Evolutionary conservation across 2,329 filamentous ascomycete species (phyloP), one percentile per base, ranked within the genome.

Genomic region (Cordyceps farinosa): DNA sequence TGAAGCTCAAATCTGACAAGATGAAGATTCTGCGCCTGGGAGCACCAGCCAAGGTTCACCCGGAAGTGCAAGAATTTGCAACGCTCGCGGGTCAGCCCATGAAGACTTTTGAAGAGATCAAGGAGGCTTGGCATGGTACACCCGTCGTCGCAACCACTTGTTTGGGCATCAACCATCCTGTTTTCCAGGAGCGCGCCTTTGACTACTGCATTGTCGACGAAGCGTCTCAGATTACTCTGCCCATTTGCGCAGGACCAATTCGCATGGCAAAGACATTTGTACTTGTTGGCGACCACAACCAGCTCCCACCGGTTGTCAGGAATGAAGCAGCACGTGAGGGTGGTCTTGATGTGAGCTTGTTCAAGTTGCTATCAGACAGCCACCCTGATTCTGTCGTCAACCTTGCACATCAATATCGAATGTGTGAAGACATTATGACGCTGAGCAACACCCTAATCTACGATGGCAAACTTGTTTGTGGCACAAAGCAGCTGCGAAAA

Each of bases 131-230:
- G 85, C 90, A 95, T 72, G 87, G 89, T 55, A 91, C 90, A 2
- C 90, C 90, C 1, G 88, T 99, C 34, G 95, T 99, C 3, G 95
- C 94, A 5, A 97, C 95, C 0, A 98, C 95, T 0, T 99, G 95
- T 72, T 83, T 99, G 32, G 92, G 93, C 2, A 91, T 97, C 72
- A 94, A 90, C 69, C 95, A 99, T 73, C 84, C 88, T 2, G 79
- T 99, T 9, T 98, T 99, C 77, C 89, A 86, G 63, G 90, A 94
- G 71, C 89, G 95, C 5, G 87, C 89, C 0, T 99, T 99, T 69
- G 95, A 99, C 76, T 98, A 97, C 73, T 99, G 95, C 72, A 98
- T 99, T 66, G 94, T 99, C 4, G 95, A 99, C 68, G 95, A 99
- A 76, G 95, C 95, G 0, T 97, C 93, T 2, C 95, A 99, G 71